phyloP scores from a whole-genome alignment of 345 rosid genomes.

The Erysimum cheiranthoides region DNA sequence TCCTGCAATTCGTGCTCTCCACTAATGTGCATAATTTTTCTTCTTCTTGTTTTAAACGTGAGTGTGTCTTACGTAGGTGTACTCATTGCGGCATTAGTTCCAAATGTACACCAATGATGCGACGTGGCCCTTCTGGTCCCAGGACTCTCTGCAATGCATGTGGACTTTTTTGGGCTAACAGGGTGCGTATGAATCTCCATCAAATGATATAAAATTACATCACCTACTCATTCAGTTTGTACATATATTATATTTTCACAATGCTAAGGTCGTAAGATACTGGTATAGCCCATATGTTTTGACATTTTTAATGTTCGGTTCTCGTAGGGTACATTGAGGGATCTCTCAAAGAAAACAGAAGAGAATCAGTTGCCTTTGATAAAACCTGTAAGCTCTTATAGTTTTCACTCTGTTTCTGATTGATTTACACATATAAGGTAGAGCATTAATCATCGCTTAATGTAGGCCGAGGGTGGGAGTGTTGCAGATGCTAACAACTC shows the following conservation, averaged over 20 bases:
- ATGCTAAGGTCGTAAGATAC: background rate
- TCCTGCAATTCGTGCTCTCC: background rate
- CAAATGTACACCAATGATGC: constrained; percentile 96
- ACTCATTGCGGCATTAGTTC: constrained; percentile 89
- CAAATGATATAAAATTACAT: constrained; percentile 7
- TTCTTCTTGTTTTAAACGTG: constrained; percentile 16
- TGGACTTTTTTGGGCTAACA: constrained; percentile 94
- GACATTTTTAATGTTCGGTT: constrained; percentile 13
- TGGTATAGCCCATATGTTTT: background rate
- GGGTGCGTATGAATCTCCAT: constrained; percentile 56
- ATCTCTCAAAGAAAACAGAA: constrained; percentile 44
- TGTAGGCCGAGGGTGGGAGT: constrained; percentile 38
- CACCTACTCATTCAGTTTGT: background rate
- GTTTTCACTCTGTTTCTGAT: background rate
- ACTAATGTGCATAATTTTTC: background rate
- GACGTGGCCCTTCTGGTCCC: constrained; percentile 97
- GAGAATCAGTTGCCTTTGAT: constrained; percentile 29
- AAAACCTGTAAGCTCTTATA: constrained; percentile 29
- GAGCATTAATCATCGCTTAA: constrained; percentile 11
- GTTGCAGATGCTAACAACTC: constrained; percentile 26
- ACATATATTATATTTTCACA: background rate
- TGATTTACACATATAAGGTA: background rate
- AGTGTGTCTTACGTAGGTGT: constrained; percentile 58
- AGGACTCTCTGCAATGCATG: constrained; percentile 99
- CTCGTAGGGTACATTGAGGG: constrained; percentile 47